Base-by-base conservation (phyloP, 2,329 filamentous ascomycete genomes). In the Diaporthe ilicicola region DNA sequence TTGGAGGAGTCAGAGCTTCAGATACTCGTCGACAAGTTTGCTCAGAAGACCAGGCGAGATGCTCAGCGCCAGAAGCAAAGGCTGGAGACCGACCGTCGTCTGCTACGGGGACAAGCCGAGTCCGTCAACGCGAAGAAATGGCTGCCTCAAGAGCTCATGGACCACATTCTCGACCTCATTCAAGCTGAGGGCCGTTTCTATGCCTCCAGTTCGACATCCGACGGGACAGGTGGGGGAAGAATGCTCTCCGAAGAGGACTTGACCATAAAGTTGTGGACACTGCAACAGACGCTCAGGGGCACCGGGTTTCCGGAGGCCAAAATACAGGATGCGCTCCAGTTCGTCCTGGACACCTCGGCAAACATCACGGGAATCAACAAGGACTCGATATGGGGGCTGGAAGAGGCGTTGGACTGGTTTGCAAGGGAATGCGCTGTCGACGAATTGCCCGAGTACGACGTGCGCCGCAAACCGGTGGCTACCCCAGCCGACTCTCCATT, bases 1-100 rank as follows among this genome's bases (percentile, higher is more conserved):
- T 88, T 98, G 19, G 94, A 98, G 79, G 92, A 94, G 76, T 92
- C 94, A n/a, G 94, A 97, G 76, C 85, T 99, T 46, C 95, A 98
- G 80, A 83, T 93, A 27, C 84, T 98, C 7, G 92, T 98, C 19
- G 95, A 98, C 74, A 96, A 94, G 78, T 85, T 95, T 81, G 91
- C 92, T 0, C 83, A 88, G 50, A 97, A 95, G 80, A 91, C 92
- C 73, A 92, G 92, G 75, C 91, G 92, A 76, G 95, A 98, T 81
- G 91, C 92, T 19, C 85, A 88, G 74, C 91, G 95, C 24, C 94
- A 97, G 78, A 90, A 91, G 73, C 85, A 88, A 27, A 92, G 93
- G 75, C 86, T 97, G 39, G 93, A 97, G 78, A 97, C 94, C 7
- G 96, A 98, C 78, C 90, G 92, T 69, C 91, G 95, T 62, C 83